Conservation (phyloP, 164 flowering plant genomes). For the Dillenia suffruticosa region DNA sequence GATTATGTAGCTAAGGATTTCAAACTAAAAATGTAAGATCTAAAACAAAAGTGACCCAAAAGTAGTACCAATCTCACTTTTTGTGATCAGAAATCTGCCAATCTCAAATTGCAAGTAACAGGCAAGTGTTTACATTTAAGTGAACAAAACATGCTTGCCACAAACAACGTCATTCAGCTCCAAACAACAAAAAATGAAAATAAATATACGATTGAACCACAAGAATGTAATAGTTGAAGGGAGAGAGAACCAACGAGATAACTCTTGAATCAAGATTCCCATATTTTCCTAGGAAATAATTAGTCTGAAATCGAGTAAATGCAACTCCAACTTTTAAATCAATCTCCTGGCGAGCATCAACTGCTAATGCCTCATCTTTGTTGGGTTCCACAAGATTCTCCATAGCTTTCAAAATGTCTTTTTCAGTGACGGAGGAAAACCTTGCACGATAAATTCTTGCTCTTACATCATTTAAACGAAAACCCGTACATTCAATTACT, state of each 20-base stretch:
- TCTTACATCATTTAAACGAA: slow-evolving; percentile 40
- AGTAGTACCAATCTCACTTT: too few relatives aligned
- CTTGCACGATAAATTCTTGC: slow-evolving; percentile 78
- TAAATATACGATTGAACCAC: background rate
- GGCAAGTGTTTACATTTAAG: too few relatives aligned
- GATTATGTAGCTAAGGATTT: too few relatives aligned
- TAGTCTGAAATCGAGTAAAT: slow-evolving; percentile 92
- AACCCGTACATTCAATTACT: slow-evolving; percentile 88
- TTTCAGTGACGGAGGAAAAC: slow-evolving; percentile 92
- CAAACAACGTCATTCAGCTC: background rate
- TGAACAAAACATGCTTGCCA: too few relatives aligned
- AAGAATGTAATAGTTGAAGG: slow-evolving; percentile 1
- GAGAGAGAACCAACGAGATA: slow-evolving; percentile 63
- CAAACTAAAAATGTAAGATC: too few relatives aligned
- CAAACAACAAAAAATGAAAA: background rate
- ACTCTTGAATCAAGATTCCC: slow-evolving; percentile 93
- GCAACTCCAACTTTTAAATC: slow-evolving; percentile 99
- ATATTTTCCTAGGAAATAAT: slow-evolving; percentile 93
- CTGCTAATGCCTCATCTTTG: slow-evolving; percentile 87
- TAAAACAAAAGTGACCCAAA: too few relatives aligned
- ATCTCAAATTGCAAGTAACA: too few relatives aligned
- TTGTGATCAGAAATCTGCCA: too few relatives aligned
- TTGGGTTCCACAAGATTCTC: slow-evolving; percentile 79
- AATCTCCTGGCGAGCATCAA: slow-evolving; percentile 98
- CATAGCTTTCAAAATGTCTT: slow-evolving; percentile 81